Base-by-base conservation (phyloP, 2,329 filamentous ascomycete species). In the Aspergillus spinulosporus region DNA sequence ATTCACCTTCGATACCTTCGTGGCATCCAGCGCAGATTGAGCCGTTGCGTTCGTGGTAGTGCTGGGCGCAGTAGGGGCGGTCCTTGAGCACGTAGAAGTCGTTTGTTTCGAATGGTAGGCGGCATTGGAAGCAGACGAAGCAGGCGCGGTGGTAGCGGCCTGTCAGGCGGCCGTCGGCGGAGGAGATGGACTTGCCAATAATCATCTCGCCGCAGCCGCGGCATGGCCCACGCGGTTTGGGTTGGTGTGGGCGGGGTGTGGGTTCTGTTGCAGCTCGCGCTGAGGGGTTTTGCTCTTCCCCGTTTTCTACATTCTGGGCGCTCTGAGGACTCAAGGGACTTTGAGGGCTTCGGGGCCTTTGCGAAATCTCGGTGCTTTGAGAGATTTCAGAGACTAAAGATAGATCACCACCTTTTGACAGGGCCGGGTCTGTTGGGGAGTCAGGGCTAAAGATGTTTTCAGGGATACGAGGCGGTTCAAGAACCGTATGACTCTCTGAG, bases 91-190 rank as follows among this genome's bases (percentile, higher is more conserved):
- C 92, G 71, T 99, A 99, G 66, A 97, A 97, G 57, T 94, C 92
- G 1, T 90, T 84, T 0, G 92, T 96, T 15, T 86, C 80, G 69
- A 97, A 99, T 0, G 92, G 88, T 52, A 86, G 82, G 8, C 80
- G 79, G 77, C 94, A 99, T 1, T 88, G 92, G 3, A 85, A 84
- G 80, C 94, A 99, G 8, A 93, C 89, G 70, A 99, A 97, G 72
- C 93, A 99, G 3, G 88, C 84, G 72, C 95, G 96, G 80, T 99
- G 94, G 73, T 96, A 99, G 61, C 92, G 88, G 7, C 94, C 94
- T 0, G 90, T 96, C 26, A 99, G 80, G 26, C 92, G 87, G 12
- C 94, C 94, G 66, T 97, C 94, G 0, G 92, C 92, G 12, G 92
- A 96, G 34, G 93, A 96, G 56, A 99, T 87, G 1, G 92, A 96